Percentiles rank a stretch among this genome's conserved stretches.
These are phyloP conservation scores for Pichia sp. DNA, from an alignment of 1,139 yeast genomes.

Conservation along the genomic window DNA sequence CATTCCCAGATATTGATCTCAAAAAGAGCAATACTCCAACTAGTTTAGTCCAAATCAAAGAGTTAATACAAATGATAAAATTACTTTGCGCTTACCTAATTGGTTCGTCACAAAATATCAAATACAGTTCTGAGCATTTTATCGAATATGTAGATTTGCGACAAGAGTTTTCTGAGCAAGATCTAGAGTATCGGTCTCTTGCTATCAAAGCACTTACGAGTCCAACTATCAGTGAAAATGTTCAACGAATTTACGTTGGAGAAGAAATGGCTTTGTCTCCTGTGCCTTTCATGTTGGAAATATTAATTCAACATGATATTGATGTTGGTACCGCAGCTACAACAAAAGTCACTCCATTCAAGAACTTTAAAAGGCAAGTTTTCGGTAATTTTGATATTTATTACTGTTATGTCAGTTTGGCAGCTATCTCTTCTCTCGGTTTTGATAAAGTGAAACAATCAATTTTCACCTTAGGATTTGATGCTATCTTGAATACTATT, in stretches of 20 bases:
- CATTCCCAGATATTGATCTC: constrained; percentile 24
- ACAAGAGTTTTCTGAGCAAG: constrained; percentile 12
- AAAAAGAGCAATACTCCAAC: constrained; percentile 25
- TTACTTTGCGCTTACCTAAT: constrained; percentile 11
- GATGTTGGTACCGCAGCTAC: constrained; percentile 8
- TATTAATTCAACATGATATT: constrained; percentile 29
- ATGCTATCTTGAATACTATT: constrained; percentile 34
- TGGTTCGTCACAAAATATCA: constrained; percentile 25
- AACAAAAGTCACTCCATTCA: constrained; percentile 11
- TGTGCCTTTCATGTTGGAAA: constrained; percentile 43
- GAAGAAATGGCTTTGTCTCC: constrained; percentile 33
- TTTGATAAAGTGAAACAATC: constrained; percentile 26
- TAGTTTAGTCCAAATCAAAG: constrained; percentile 20
- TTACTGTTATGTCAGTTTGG: constrained; percentile 19
- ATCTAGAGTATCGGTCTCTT: constrained; percentile 21
- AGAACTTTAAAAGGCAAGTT: constrained; percentile 18
- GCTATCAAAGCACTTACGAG: constrained; percentile 36
- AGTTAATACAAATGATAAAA: constrained; percentile 16
- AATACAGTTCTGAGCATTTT: constrained; percentile 19
- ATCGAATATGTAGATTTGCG: not conserved
- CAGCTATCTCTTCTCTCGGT: constrained; percentile 22
- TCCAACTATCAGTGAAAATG: constrained; percentile 38
- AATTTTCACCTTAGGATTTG: constrained; percentile 33
- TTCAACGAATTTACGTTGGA: constrained; percentile 31
- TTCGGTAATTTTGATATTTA: constrained; percentile 12